Evolutionary conservation across 148 eudicot genomes (phyloP).

Genomic region (Chenopodium suecicum): DNA sequence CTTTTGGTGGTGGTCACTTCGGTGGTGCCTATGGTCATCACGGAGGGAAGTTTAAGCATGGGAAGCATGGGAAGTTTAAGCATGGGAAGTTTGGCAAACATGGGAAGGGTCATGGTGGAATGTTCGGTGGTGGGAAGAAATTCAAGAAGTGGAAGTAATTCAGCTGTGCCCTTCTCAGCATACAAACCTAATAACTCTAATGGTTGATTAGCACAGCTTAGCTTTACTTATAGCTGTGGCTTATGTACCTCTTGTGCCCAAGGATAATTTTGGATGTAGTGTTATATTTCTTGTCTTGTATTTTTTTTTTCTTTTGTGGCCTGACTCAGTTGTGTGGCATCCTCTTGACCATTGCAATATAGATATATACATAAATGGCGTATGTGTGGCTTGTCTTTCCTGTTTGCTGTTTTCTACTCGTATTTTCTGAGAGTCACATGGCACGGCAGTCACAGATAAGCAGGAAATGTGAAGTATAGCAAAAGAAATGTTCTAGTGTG

Average conservation of each 20-base stretch:
- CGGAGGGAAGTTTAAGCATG: constrained; percentile 39
- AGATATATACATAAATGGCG: neutral
- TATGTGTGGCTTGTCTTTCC: constrained; percentile 1
- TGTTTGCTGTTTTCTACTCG: neutral
- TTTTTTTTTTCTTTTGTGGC: constrained; percentile 3
- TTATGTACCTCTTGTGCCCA: neutral
- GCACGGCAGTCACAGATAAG: neutral
- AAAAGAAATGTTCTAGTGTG: neutral
- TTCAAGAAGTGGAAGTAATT: constrained; percentile 72
- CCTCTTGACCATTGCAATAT: constrained; percentile 10
- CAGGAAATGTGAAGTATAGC: neutral
- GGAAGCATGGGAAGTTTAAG: constrained; percentile 36
- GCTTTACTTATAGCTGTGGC: constrained; percentile 12
- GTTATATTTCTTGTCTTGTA: constrained; percentile 4
- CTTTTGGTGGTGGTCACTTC: neutral
- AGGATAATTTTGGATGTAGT: constrained; percentile 4
- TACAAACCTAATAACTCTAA: constrained; percentile 16
- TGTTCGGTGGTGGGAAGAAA: constrained; percentile 39
- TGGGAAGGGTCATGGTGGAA: constrained; percentile 37
- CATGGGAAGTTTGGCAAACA: constrained; percentile 28
- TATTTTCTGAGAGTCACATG: neutral
- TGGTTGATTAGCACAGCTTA: constrained; percentile 18
- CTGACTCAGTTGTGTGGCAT: neutral
- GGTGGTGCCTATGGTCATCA: constrained; percentile 30
- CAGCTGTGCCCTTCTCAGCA: neutral